Percentiles rank a stretch among this genome's conserved stretches.
Conservation (phyloP, 2,329 filamentous ascomycete genomes). For the Colletotrichum chlorophyti region DNA sequence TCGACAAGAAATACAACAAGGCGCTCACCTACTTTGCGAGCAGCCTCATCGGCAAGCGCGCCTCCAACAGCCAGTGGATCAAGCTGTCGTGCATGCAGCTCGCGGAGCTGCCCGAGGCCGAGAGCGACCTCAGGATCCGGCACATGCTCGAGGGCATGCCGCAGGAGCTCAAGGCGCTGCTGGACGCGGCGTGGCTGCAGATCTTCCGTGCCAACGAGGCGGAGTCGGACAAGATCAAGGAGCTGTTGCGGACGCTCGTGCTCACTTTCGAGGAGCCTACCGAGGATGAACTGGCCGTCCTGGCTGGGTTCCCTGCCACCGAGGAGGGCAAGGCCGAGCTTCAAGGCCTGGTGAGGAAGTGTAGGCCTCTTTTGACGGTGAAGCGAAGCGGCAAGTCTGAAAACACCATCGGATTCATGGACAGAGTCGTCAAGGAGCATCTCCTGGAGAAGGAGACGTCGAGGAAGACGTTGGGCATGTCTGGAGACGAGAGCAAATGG, state of each 20-base stretch:
- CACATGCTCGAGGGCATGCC: conserved; percentile 46
- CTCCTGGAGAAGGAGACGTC: conserved; percentile 41
- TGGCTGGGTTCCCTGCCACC: conserved; percentile 41
- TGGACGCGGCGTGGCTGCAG: conserved; percentile 45
- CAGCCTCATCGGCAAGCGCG: conserved; percentile 48
- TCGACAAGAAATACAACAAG: conserved; percentile 47
- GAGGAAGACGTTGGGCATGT: conserved; percentile 41
- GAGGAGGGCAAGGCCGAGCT: conserved; percentile 42
- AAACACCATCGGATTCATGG: conserved; percentile 36
- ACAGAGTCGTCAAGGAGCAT: conserved; percentile 45
- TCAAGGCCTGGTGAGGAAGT: conserved; percentile 42
- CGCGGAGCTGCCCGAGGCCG: conserved; percentile 43
- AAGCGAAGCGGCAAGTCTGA: conserved; percentile 23
- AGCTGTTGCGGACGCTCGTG: conserved; percentile 48
- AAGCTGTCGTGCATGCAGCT: conserved; percentile 50
- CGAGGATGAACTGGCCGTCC: conserved; percentile 43
- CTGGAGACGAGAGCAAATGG: conserved; percentile 45
- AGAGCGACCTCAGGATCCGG: conserved; percentile 47
- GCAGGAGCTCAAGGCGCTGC: conserved; percentile 44
- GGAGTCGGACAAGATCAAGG: conserved; percentile 46
- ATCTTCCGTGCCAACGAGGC: conserved; percentile 41
- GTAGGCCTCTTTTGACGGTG: conserved; percentile 40
- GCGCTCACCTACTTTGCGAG: conserved; percentile 49
- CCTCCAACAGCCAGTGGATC: conserved; percentile 52
- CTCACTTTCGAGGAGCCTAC: conserved; percentile 49